Base-by-base conservation (phyloP, 108 stramenopile genomes). In the Chaetoceros muelleri region DNA sequence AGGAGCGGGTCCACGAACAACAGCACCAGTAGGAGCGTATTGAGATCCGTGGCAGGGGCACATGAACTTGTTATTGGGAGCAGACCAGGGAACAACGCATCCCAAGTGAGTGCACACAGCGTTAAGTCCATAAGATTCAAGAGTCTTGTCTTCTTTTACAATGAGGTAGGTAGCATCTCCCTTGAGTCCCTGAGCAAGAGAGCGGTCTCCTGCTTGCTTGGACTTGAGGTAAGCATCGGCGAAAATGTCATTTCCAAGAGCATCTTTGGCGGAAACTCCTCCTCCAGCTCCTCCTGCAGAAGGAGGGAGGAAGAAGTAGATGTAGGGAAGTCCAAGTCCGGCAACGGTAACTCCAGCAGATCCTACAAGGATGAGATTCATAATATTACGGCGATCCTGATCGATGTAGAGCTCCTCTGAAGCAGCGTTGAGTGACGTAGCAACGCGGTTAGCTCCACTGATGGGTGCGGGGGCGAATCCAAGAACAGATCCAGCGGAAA, bases 31-130 rank as follows among this genome's bases (percentile, higher is more conserved):
- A 22, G 77, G 75, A 62, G 93, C 85, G 75, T 98, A 98, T 74
- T 98, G 86, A 48, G 97, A 98, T 74, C 95, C 97, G 77, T 98
- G 97, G 84, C 97, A 98, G 53, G 97, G 97, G 94, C 97, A 98
- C 82, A 94, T 90, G 81, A 95, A 98, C 84, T 98, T 96, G 93
- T 95, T 95, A 72, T 83, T 79, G 55, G 93, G 87, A 48, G 87
- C 88, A 67, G 90, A 95, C 97, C 97, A 98, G 51, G 97, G 97
- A 46, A 98, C 97, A 49, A 98, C 95, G 62, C 97, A 98, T 62
- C 97, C 97, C 76, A 98, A 82, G 73, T 98, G 97, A 20, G 97
- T 98, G 93, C 97, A 98, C 55, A 98, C 95, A 30, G 89, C 89
- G 52, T 91, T 91, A 30, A 91, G 80, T 55, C 85, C 89, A 58